These are phyloP conservation scores for Cucumis melo DNA, from an alignment of 306 rosid species.

Conservation along the genomic window DNA sequence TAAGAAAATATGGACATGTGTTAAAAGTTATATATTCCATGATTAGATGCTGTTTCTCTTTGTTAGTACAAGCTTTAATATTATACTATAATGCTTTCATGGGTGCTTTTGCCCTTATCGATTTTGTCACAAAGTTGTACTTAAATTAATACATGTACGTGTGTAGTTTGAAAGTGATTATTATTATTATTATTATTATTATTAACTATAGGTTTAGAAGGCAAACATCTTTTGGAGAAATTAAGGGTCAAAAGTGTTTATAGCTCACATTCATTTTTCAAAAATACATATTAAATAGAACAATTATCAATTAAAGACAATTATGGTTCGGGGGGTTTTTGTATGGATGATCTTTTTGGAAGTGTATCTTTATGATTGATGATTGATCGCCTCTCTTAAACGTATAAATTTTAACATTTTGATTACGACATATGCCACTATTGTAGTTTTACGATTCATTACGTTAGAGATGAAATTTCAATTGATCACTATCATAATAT, in stretches of 20 bases:
- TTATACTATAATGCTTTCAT: not conserved
- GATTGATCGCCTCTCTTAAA: too few relatives aligned
- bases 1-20: not conserved
- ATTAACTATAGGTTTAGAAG: not conserved
- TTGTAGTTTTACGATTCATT: too few relatives aligned
- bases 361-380: too few relatives aligned
- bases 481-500: too few relatives aligned
- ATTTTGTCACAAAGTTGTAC: not conserved
- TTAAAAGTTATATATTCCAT: not conserved
- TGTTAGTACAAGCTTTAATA: not conserved
- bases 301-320: too few relatives aligned
- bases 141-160: not conserved
- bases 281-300: too few relatives aligned
- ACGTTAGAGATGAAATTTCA: too few relatives aligned
- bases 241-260: not conserved
- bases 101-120: not conserved
- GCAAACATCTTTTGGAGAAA: not conserved
- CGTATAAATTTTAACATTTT: too few relatives aligned
- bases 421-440: too few relatives aligned
- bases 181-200: not conserved
- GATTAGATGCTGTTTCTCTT: conserved; percentile 3
- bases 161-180: not conserved
- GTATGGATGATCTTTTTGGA: too few relatives aligned
- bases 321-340: too few relatives aligned
- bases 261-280: too few relatives aligned